These are phyloP conservation scores for Coccomyxa sp. DNA, from an alignment of 139 green algal species.

Conservation along the genomic window DNA sequence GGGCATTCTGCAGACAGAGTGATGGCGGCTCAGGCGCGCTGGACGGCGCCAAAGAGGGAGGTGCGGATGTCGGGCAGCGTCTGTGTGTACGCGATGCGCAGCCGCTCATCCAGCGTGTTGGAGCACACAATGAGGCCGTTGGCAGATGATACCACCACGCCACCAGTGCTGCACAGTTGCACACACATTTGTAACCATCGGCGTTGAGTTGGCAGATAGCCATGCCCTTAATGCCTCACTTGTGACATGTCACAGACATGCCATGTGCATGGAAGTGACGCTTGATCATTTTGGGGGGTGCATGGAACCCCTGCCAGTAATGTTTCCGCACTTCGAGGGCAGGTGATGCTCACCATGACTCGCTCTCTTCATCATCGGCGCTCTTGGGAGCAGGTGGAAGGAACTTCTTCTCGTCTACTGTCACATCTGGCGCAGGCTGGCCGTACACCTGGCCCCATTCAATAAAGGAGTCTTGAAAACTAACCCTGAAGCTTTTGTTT, in stretches of 20 bases:
- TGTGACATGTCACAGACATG: neutral
- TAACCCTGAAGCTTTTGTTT: too few species aligned
- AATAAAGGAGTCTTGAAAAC: neutral
- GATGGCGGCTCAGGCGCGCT: neutral
- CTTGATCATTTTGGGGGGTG: too few species aligned
- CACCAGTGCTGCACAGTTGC: conserved; percentile 67
- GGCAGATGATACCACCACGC: conserved; percentile 77
- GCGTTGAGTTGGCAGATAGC: neutral
- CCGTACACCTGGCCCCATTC: conserved; percentile 34
- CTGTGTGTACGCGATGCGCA: conserved; percentile 73
- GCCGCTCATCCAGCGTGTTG: conserved; percentile 93
- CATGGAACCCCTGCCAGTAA: too few species aligned
- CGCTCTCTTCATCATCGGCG: conserved; percentile 44
- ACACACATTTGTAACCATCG: neutral
- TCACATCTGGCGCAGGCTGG: conserved; percentile 44
- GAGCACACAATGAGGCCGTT: conserved; percentile 85
- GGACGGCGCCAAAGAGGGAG: conserved; percentile 57
- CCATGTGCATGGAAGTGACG: too few species aligned
- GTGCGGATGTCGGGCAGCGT: conserved; percentile 72
- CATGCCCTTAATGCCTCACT: neutral
- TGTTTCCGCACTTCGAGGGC: too few species aligned
- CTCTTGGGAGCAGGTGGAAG: conserved; percentile 57
- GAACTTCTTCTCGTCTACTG: conserved; percentile 63
- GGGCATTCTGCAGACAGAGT: neutral
- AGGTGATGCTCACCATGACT: neutral